Base-by-base conservation (phyloP, 352 stramenopile species). In the Phytophthora constricta region DNA sequence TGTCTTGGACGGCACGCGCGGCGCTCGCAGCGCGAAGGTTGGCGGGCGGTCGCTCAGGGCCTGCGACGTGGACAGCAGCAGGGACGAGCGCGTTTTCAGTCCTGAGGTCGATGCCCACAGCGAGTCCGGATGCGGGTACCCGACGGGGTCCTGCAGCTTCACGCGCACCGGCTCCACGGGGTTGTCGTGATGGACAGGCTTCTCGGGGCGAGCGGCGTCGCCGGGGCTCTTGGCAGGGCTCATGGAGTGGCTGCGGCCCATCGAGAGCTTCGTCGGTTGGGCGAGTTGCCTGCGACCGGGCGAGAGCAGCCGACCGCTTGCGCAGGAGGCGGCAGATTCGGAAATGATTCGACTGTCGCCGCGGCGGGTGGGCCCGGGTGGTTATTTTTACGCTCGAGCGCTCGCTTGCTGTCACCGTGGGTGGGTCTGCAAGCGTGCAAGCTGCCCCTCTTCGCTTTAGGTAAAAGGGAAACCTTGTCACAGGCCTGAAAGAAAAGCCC, bases 101-200 rank as follows among this genome's bases (percentile, higher is more conserved):
- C 85, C 83, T 50, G n/a, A n/a, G n/a, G 88, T 83, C 13, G 81
- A 76, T 25, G 85, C 86, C 85, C 85, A 93, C 22, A 91, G 55
- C 25, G 82, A 68, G 33, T 77, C 66, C 26, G 75, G 72, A 37
- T 62, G 34, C 20, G 74, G 52, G 41, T 70, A 83, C 27, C 76
- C 65, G 22, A 68, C 61, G 19, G 77, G 77, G 45, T 86, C 73
- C 65, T 86, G 77, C 49, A 88, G 70, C 77, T 86, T 88, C 51
- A 88, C 77, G 41, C 73, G 76, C 47, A 82, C 70, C 48, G 76
- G 63, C 62, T 88, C 77, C 7, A 86, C 70, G 17, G 80, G 73
- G 49, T 85, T 81, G 54, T 73, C 75, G 28, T 71, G 55, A 28
- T 79, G 75, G 50, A 67, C 54, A 31, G 69, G 67, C 53, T 88